A percentile compares a stretch with the other conserved stretches of the same genome.
Evolutionary conservation across 176 grass and related monocot species (phyloP).

Genomic region (Ensete ventricosum): DNA sequence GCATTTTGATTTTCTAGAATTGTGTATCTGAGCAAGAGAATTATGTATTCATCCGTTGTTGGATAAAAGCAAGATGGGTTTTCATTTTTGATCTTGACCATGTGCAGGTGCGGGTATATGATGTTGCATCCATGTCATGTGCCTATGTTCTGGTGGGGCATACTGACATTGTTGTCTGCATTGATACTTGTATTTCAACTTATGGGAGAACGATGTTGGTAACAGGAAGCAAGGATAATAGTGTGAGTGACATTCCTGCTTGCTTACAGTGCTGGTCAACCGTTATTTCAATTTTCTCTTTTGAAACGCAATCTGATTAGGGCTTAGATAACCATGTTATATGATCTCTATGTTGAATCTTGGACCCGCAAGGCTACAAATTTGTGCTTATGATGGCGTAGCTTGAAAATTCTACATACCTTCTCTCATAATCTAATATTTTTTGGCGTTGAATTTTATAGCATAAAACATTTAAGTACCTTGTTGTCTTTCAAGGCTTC

Average conservation of each 20-base stretch:
- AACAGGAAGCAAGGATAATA: conserved; percentile 92
- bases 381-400: not conserved
- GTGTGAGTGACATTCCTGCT: conserved; percentile 42
- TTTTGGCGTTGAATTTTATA: not conserved
- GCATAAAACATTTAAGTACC: not conserved
- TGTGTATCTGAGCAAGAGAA: not conserved
- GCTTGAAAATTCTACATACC: not conserved
- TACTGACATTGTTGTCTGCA: conserved; percentile 87
- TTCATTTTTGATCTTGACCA: not conserved
- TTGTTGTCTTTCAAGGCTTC: not conserved
- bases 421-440: not conserved
- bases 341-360: not conserved
- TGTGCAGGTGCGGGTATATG: conserved; percentile 77
- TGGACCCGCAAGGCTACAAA: not conserved
- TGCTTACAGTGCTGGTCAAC: not conserved
- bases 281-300: not conserved
- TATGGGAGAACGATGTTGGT: conserved; percentile 60
- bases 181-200: conserved; percentile 65
- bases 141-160: conserved; percentile 78
- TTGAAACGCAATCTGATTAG: not conserved
- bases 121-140: conserved; percentile 76
- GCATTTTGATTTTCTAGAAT: not conserved
- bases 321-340: not conserved
- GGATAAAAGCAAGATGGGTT: not conserved
- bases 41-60: not conserved